These are phyloP conservation scores for Arthrobotrys megalospora DNA, from an alignment of 2,329 filamentous ascomycete genomes.

Conservation along the genomic window DNA sequence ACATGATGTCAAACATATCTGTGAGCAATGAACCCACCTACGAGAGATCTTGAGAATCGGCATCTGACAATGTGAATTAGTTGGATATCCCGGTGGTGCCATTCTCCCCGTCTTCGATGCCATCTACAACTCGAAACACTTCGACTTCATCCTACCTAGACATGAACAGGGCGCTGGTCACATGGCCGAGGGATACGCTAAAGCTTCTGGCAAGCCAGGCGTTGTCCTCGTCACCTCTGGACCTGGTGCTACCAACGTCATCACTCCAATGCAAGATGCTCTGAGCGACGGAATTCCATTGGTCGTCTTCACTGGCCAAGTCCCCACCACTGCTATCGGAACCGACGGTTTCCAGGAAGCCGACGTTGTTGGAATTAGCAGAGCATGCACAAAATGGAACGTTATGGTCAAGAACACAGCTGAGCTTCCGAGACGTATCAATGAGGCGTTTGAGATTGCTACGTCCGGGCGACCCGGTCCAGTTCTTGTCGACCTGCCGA, in stretches of 20 bases:
- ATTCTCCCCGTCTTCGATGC: conserved; percentile 98
- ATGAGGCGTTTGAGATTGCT: conserved; percentile 98
- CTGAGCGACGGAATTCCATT: conserved; percentile 95
- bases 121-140: conserved; percentile 97
- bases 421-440: conserved; percentile 92
- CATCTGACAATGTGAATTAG: conserved; percentile 68
- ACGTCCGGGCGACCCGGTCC: conserved; percentile 94
- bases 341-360: conserved; percentile 98
- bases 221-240: conserved; percentile 97
- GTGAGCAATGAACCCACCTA: conserved; percentile 73
- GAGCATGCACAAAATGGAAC: conserved; percentile 98
- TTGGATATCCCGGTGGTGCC: conserved; percentile 92
- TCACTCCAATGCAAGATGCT: conserved; percentile 96
- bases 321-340: conserved; percentile 88
- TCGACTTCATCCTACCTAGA: conserved; percentile 93
- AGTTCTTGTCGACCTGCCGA: conserved; percentile 94
- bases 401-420: conserved; percentile 97
- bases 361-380: conserved; percentile 92
- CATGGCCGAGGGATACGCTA: conserved; percentile 97
- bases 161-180: conserved; percentile 98
- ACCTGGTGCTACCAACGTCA: conserved; percentile 94
- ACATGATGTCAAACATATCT: conserved; percentile 92
- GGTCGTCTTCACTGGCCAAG: conserved; percentile 96
- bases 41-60: not conserved
- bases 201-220: conserved; percentile 91